A percentile compares a stretch with the other conserved stretches of the same genome.
These are phyloP conservation scores for Apiospora aurea DNA, from an alignment of 2,329 filamentous ascomycete genomes.

Conservation along the genomic window DNA sequence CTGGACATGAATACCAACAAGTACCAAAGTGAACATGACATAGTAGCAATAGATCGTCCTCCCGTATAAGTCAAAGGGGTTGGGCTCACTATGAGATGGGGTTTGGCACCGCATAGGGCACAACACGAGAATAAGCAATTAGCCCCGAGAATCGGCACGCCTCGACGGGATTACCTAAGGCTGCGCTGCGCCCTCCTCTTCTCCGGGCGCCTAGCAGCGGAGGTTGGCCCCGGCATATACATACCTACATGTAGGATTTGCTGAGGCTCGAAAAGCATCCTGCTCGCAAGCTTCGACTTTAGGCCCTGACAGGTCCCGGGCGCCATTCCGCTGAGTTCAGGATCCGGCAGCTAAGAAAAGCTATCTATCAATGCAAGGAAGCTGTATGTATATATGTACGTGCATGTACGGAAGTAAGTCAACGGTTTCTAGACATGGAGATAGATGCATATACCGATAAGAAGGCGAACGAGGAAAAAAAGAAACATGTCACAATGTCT, in stretches of 20 bases:
- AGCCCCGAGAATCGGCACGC: conserved; percentile 6
- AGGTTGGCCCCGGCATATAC: conserved; percentile 4
- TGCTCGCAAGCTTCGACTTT: conserved; percentile 5
- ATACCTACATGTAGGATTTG: too few relatives aligned
- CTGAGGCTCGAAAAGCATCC: conserved; percentile 9
- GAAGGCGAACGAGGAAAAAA: not conserved
- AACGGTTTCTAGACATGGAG: conserved; percentile 4
- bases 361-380: not conserved
- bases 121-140: conserved; percentile 10
- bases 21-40: not conserved
- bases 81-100: conserved; percentile 9
- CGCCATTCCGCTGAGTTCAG: not conserved
- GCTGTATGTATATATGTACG: not conserved
- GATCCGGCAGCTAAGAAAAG: conserved; percentile 5
- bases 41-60: not conserved
- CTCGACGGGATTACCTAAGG: conserved; percentile 9
- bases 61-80: conserved; percentile 9
- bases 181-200: not conserved
- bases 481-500: not conserved
- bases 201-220: conserved; percentile 6
- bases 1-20: not conserved
- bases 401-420: not conserved
- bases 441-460: conserved; percentile 1
- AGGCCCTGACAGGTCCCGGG: conserved; percentile 16
- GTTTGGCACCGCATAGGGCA: not conserved